Evolutionary conservation across 2,329 filamentous ascomycete species (phyloP), one percentile per base, ranked within the genome.

Genomic region (Daldinia eschscholtzii): DNA sequence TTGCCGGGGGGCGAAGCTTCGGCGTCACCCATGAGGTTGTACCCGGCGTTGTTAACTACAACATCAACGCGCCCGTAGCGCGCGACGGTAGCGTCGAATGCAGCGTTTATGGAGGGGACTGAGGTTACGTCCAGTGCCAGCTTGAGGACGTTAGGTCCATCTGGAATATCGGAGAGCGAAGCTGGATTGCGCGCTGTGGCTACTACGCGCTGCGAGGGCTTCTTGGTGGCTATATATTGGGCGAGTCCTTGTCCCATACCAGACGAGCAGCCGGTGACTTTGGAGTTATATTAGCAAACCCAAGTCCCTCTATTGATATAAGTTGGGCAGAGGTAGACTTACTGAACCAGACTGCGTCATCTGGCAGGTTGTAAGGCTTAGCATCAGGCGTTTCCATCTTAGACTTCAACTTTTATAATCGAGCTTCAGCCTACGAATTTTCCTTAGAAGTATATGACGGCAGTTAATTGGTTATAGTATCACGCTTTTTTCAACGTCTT

Each of bases 81-180:
- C 3, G 73, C 65, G 3, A 78, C 74, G 1, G 82, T 77, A 0
- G 74, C 66, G 0, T 64, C 50, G 41, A 85, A 76, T 0, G 82
- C 81, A 1, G 58, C 60, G 9, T 78, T 69, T 61, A 85, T 79
- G 1, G 80, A 79, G 67, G 68, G 1, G 74, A 26, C 7, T 0
- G 60, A 84, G 0, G 82, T 85, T 1, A 87, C 84, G 64, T 87
- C 84, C 2, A 87, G 77, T 0, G 77, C 71, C 0, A 85, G 73
- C 68, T 84, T 85, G 64, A 87, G 79, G 35, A 86, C 73, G 56
- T 76, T 63, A 35, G 76, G 73, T 4, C 60, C 59, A 46, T 81
- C 76, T 0, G 82, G 78, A n/a, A 86, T 78, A 71, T 80, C 80
- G 1, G 80, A 78, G 3, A 88, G 81, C 7, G 75, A 72, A 0